Conservation (phyloP, 2,329 filamentous ascomycete species). For the Penicillium psychrosexuale region DNA sequence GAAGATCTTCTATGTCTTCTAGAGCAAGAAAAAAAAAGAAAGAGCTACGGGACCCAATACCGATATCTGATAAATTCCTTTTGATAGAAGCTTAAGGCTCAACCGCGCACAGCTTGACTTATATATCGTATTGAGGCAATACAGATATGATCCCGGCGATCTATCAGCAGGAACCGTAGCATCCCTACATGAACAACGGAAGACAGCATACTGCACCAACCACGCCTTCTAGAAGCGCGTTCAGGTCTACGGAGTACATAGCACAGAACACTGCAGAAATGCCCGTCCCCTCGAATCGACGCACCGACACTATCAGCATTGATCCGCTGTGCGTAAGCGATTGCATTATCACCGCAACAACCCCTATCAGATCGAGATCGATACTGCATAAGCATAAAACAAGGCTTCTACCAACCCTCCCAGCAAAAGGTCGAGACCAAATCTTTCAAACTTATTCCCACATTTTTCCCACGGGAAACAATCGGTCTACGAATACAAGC, state of each 20-base stretch:
- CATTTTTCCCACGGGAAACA: conserved; percentile 3
- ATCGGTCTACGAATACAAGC: conserved; percentile 7
- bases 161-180: conserved; percentile 8
- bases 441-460: not conserved
- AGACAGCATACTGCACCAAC: conserved; percentile 13
- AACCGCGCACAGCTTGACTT: not conserved
- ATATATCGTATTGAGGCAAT: not conserved
- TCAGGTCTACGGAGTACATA: conserved; percentile 5
- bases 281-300: conserved; percentile 1
- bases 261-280: conserved; percentile 10
- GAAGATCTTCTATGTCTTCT: too few relatives aligned
- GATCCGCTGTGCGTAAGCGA: conserved; percentile 7
- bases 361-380: not conserved
- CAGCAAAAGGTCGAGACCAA: not conserved
- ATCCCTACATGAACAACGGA: conserved; percentile 10
- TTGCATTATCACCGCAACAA: conserved; percentile 1
- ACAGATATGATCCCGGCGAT: not conserved
- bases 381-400: conserved; percentile 2
- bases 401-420: not conserved
- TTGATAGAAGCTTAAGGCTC: not conserved
- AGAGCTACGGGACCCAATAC: too few relatives aligned
- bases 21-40: too few relatives aligned
- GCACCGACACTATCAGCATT: conserved; percentile 4
- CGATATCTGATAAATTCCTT: too few relatives aligned
- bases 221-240: conserved; percentile 3